These are phyloP conservation scores for Holtermanniella nyarrowii DNA, from an alignment of 768 basidiomycete species.

Conservation along the genomic window DNA sequence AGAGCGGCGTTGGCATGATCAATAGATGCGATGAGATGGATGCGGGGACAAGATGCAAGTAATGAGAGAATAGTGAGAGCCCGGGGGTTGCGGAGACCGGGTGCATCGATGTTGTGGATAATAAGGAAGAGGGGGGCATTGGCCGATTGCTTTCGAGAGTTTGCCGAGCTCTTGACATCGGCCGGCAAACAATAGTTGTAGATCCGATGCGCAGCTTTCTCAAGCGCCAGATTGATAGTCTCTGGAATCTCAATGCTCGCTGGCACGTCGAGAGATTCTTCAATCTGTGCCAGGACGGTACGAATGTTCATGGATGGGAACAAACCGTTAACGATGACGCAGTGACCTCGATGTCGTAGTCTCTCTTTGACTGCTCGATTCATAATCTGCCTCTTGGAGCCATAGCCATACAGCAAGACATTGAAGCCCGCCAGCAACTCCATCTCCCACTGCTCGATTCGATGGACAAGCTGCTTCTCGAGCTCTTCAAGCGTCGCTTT, in stretches of 20 bases:
- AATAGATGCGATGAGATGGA: slow-evolving; percentile 73
- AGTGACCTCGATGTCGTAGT: slow-evolving; percentile 56
- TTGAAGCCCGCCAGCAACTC: slow-evolving; percentile 81
- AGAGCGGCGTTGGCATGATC: slow-evolving; percentile 78
- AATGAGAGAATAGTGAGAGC: slow-evolving; percentile 58
- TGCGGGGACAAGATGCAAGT: slow-evolving; percentile 60
- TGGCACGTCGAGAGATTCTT: slow-evolving; percentile 38
- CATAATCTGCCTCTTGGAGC: slow-evolving; percentile 69
- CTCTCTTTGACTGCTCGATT: slow-evolving; percentile 59
- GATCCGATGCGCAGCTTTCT: slow-evolving; percentile 57
- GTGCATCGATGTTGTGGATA: slow-evolving; percentile 80
- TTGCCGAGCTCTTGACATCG: slow-evolving; percentile 2
- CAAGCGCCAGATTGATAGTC: slow-evolving; percentile 43
- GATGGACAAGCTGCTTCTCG: slow-evolving; percentile 34
- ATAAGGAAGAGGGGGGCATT: slow-evolving; percentile 58
- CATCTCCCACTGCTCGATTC: slow-evolving; percentile 48
- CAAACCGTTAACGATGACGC: slow-evolving; percentile 69
- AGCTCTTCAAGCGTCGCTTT: slow-evolving; percentile 17
- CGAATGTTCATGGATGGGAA: slow-evolving; percentile 58
- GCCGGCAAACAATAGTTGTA: slow-evolving; percentile 51
- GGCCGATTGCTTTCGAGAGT: slow-evolving; percentile 24
- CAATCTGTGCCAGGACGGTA: slow-evolving; percentile 48
- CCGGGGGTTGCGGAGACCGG: slow-evolving; percentile 55
- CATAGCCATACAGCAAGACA: slow-evolving; percentile 75
- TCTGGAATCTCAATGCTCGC: slow-evolving; percentile 15